A percentile compares a stretch with the other conserved stretches of the same genome.
Evolutionary conservation across 805 yeast species (phyloP).

Genomic region (Starmerella kuoi): DNA sequence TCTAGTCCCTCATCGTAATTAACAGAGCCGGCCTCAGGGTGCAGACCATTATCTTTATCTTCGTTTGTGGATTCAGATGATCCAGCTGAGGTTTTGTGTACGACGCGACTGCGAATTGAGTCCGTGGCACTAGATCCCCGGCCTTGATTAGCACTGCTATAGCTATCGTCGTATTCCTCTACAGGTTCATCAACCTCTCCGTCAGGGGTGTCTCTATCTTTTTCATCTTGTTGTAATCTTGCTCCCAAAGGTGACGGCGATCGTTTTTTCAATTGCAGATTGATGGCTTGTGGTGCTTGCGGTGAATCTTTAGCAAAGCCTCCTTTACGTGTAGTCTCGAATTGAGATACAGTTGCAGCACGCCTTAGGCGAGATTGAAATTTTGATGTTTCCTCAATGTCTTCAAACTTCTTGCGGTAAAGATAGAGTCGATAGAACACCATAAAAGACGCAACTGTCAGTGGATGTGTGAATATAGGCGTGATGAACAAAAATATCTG

Average conservation of each 20-base stretch:
- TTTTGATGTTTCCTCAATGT: slow-evolving; percentile 67
- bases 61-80: neutral
- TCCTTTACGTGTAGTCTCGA: slow-evolving; percentile 21
- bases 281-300: slow-evolving; percentile 2
- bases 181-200: neutral
- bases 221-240: neutral
- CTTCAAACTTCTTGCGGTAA: slow-evolving; percentile 79
- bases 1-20: slow-evolving; percentile 1
- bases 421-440: slow-evolving; percentile 71
- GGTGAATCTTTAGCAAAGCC: neutral
- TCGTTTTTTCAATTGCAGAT: slow-evolving; percentile 5
- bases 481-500: slow-evolving; percentile 59
- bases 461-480: slow-evolving; percentile 67
- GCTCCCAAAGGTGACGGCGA: neutral
- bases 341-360: slow-evolving; percentile 49
- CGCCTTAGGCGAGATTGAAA: slow-evolving; percentile 71
- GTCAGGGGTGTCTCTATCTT: neutral
- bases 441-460: slow-evolving; percentile 69
- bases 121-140: neutral
- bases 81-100: neutral
- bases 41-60: neutral
- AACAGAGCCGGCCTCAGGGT: neutral
- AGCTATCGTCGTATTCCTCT: slow-evolving; percentile 1
- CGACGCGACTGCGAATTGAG: too few relatives aligned
- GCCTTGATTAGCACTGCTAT: neutral